Percentiles rank a stretch among this genome's conserved stretches.
phyloP scores from a whole-genome alignment of 768 basidiomycete genomes.

The Cantharellus cinnabarinus region DNA sequence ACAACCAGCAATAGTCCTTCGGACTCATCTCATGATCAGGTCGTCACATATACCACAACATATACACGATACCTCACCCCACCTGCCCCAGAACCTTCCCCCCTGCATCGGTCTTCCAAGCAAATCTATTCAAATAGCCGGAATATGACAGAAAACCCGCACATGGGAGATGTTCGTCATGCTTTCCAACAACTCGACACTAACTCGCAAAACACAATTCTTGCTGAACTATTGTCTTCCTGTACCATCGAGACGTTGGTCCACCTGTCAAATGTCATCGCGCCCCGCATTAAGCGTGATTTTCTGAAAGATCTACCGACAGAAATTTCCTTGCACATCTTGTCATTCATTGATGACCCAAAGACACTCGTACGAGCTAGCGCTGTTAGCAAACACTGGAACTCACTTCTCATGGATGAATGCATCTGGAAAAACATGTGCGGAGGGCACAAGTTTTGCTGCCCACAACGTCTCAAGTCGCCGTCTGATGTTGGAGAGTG shows the following conservation, averaged over 20 bases:
- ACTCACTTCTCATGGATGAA: constrained; percentile 47
- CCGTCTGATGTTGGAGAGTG: neutral
- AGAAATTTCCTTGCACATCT: constrained; percentile 57
- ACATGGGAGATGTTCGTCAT: neutral
- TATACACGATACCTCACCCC: too few relatives aligned
- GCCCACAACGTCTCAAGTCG: neutral
- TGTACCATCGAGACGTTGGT: constrained; percentile 8
- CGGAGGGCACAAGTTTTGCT: constrained; percentile 27
- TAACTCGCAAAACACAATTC: constrained; percentile 4
- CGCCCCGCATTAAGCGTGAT: constrained; percentile 9
- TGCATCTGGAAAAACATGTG: constrained; percentile 67
- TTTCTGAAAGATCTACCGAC: constrained; percentile 33
- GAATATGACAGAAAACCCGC: too few relatives aligned
- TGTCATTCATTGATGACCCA: constrained; percentile 59
- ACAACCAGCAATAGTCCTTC: too few relatives aligned
- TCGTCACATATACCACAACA: too few relatives aligned
- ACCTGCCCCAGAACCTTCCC: too few relatives aligned
- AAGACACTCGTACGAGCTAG: constrained; percentile 45
- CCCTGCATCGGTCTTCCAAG: too few relatives aligned
- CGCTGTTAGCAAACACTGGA: constrained; percentile 56
- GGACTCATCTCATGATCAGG: too few relatives aligned
- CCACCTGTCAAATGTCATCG: constrained; percentile 7
- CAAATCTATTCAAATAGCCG: too few relatives aligned
- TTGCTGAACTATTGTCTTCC: constrained; percentile 6
- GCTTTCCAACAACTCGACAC: constrained; percentile 2